Evolutionary conservation across 1,284 basidiomycete genomes (phyloP).

Genomic region (Phellinidium pouzarii): DNA sequence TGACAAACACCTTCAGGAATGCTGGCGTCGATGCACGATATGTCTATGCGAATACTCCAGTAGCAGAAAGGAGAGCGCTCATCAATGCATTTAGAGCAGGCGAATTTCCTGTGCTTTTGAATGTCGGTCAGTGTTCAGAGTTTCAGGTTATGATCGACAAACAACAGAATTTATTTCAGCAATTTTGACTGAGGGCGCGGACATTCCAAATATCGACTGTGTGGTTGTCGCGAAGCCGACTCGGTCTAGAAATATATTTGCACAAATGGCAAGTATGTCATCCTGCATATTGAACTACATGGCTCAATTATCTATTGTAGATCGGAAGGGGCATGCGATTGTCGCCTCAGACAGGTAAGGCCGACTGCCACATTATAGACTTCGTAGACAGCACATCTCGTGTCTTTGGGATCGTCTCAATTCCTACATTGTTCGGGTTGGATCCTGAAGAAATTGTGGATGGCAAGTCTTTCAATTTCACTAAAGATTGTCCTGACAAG

Average conservation of each 20-base stretch:
- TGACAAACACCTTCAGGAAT: constrained; percentile 69
- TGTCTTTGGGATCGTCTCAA: constrained; percentile 70
- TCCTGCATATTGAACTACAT: background rate
- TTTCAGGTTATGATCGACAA: background rate
- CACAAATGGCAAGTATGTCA: constrained; percentile 75
- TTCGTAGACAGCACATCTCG: constrained; percentile 77
- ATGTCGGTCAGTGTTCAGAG: constrained; percentile 61
- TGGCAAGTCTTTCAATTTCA: constrained; percentile 33
- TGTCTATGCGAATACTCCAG: constrained; percentile 68
- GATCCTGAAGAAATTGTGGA: constrained; percentile 67
- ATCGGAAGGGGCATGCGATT: constrained; percentile 90
- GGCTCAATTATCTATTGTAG: constrained; percentile 32
- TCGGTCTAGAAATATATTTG: constrained; percentile 80
- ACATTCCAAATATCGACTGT: constrained; percentile 91
- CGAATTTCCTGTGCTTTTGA: constrained; percentile 82
- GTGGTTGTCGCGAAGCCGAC: constrained; percentile 85
- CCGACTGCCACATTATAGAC: constrained; percentile 86
- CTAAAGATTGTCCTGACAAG: constrained; percentile 8
- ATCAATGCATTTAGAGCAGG: constrained; percentile 67
- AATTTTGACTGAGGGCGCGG: constrained; percentile 87
- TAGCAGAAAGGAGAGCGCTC: constrained; percentile 56
- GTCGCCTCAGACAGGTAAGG: constrained; percentile 77
- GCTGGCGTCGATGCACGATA: constrained; percentile 86
- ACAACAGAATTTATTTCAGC: constrained; percentile 38
- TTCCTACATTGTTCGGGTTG: constrained; percentile 84